Percentiles rank a stretch among this genome's conserved stretches.
phyloP scores from a whole-genome alignment of 176 grass and related monocot genomes.

The Oropetium thomaeum region DNA sequence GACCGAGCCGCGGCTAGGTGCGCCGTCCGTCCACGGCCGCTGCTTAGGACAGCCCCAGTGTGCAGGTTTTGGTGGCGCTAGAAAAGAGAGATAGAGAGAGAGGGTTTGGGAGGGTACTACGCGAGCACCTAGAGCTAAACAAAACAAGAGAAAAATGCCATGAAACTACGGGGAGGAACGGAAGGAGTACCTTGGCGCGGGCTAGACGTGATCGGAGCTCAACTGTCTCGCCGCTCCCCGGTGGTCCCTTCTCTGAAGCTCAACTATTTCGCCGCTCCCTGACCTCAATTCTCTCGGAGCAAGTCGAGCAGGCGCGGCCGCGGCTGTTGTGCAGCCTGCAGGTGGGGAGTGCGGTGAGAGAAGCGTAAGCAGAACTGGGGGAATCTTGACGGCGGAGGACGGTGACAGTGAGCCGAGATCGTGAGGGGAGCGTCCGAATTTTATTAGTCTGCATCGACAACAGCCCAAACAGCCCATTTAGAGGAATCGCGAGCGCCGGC shows the following conservation, averaged over 20 bases:
- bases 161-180: background rate
- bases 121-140: background rate
- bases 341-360: background rate
- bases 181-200: background rate
- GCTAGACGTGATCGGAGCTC: background rate
- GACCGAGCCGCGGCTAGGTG: background rate
- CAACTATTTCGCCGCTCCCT: no score
- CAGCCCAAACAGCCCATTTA: no score
- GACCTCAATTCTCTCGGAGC: no score
- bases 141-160: background rate
- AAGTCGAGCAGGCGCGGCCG: constrained; percentile 4
- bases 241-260: background rate
- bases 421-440: no score
- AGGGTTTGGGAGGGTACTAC: background rate
- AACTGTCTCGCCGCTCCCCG: background rate
- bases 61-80: no score
- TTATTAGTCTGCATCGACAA: no score
- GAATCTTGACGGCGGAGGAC: background rate
- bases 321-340: background rate
- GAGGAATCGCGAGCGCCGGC: no score
- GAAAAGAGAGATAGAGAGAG: background rate
- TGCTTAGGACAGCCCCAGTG: no score
- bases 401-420: background rate
- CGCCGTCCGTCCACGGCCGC: no score
- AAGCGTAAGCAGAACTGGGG: background rate